A percentile compares a stretch with the other conserved stretches of the same genome.
Conservation (phyloP, 2,329 filamentous ascomycete species). For the Hypoxylon sp. region DNA sequence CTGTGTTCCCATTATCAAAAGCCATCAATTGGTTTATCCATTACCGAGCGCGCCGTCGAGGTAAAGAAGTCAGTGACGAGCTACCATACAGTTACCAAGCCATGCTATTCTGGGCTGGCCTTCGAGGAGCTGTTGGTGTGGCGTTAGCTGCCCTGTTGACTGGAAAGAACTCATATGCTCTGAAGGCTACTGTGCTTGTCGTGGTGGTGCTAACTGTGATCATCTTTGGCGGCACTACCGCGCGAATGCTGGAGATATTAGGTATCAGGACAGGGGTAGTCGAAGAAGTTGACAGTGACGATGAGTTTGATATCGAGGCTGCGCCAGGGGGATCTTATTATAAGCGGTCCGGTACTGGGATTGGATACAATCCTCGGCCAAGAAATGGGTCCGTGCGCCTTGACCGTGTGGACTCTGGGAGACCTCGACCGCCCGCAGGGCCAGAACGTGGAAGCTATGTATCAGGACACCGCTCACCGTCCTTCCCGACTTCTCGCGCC, state of each 20-base stretch:
- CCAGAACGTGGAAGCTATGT: slow-evolving; percentile 62
- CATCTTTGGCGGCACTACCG: slow-evolving; percentile 97
- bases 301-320: slow-evolving; percentile 96
- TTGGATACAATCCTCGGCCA: slow-evolving; percentile 80
- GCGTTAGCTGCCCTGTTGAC: slow-evolving; percentile 90
- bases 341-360: slow-evolving; percentile 80
- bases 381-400: slow-evolving; percentile 71
- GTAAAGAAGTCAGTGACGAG: slow-evolving; percentile 83
- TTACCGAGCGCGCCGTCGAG: slow-evolving; percentile 82
- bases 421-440: slow-evolving; percentile 44
- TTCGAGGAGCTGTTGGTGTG: slow-evolving; percentile 95
- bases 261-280: slow-evolving; percentile 97
- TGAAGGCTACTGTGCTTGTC: slow-evolving; percentile 95
- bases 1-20: slow-evolving; percentile 91
- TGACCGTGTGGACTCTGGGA: slow-evolving; percentile 60
- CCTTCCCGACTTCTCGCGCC: slow-evolving; percentile 56
- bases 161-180: slow-evolving; percentile 82
- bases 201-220: slow-evolving; percentile 98
- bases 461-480: slow-evolving; percentile 66
- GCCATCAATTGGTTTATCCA: slow-evolving; percentile 93
- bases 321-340: slow-evolving; percentile 80
- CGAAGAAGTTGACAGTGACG: slow-evolving; percentile 96
- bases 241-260: slow-evolving; percentile 96
- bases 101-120: slow-evolving; percentile 99
- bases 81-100: slow-evolving; percentile 95